phyloP scores from a whole-genome alignment of 2,329 filamentous ascomycete genomes.

The Ophiostoma sp. region DNA sequence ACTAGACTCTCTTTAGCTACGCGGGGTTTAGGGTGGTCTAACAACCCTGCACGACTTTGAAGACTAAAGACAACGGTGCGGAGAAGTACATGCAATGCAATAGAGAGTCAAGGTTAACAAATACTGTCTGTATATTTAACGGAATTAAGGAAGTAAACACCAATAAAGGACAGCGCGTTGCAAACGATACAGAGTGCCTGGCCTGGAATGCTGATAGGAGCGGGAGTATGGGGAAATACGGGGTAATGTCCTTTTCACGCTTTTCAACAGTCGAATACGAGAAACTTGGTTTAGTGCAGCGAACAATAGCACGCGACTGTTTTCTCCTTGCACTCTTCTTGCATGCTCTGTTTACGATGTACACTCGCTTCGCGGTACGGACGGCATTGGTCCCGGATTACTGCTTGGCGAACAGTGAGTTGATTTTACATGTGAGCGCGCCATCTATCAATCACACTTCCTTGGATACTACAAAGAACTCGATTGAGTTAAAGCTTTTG shows the following conservation, averaged over 20 bases:
- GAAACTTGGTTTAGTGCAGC: not conserved
- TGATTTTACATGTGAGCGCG: not conserved
- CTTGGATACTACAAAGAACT: not conserved
- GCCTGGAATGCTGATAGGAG: not conserved
- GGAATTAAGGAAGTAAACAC: not conserved
- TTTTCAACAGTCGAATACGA: not conserved
- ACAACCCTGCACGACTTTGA: not conserved
- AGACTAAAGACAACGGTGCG: conserved; percentile 3
- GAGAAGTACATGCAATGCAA: not conserved
- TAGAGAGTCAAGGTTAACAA: no score
- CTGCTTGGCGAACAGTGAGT: not conserved
- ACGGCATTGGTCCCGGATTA: not conserved
- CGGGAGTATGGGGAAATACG: conserved; percentile 2
- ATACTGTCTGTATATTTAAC: no score
- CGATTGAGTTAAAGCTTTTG: not conserved
- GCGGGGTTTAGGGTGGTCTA: not conserved
- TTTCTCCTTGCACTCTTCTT: not conserved
- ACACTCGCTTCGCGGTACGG: not conserved
- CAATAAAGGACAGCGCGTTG: not conserved
- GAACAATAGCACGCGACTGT: not conserved
- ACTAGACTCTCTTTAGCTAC: not conserved
- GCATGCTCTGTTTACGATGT: not conserved
- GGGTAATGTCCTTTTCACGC: not conserved
- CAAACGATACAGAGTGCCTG: not conserved
- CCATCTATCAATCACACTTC: not conserved